A percentile compares a stretch with the other conserved stretches of the same genome.
These are phyloP conservation scores for Serendipita vermifera DNA, from an alignment of 768 basidiomycete species.

Conservation along the genomic window DNA sequence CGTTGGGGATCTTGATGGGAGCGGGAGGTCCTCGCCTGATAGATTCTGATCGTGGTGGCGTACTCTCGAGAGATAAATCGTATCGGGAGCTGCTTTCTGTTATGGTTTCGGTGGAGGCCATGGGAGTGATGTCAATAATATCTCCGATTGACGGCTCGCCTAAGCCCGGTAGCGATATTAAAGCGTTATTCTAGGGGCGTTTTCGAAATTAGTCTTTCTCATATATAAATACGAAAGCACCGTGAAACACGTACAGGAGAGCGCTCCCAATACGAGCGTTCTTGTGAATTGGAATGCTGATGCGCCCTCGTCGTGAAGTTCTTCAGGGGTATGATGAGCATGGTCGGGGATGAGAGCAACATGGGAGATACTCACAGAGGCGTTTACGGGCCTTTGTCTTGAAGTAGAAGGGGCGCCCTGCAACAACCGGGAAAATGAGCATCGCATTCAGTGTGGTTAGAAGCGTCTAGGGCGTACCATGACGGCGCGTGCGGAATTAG, in stretches of 20 bases:
- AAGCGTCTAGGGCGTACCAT: neutral
- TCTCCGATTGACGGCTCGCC: neutral
- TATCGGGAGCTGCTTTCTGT: neutral
- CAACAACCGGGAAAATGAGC: neutral
- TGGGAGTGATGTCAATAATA: neutral
- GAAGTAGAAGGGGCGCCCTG: neutral
- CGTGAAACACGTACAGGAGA: neutral
- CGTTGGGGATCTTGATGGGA: slow-evolving; percentile 1
- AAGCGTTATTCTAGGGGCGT: neutral
- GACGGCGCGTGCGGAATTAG: neutral
- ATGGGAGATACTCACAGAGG: neutral
- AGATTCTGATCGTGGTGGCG: neutral
- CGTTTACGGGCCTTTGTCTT: neutral
- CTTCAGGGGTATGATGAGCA: neutral
- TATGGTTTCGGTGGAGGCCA: neutral
- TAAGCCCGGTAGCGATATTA: neutral
- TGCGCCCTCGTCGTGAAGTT: neutral
- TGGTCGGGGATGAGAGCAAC: neutral
- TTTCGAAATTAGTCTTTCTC: neutral
- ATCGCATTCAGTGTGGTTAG: neutral
- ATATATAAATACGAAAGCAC: neutral
- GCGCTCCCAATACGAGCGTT: neutral
- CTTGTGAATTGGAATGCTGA: neutral
- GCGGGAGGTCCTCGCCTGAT: neutral
- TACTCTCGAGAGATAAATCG: neutral